Evolutionary conservation across 345 rosid genomes (phyloP).

Genomic region (Ricinus communis): DNA sequence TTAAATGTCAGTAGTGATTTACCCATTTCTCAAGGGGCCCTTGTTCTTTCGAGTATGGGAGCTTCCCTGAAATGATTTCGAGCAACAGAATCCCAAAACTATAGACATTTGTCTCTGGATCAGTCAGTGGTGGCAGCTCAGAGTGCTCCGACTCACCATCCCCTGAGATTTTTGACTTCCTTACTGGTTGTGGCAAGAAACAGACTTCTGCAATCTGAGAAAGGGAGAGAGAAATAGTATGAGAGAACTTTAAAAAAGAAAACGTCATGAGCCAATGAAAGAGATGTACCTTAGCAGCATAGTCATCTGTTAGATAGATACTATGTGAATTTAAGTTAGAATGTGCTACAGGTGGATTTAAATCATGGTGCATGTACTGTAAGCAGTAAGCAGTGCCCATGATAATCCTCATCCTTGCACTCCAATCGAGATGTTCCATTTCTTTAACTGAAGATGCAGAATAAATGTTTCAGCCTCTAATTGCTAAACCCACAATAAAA

Average conservation of each 20-base stretch:
- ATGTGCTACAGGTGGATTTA: slow-evolving; percentile 71
- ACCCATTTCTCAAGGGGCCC: slow-evolving; percentile 79
- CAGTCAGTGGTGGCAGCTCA: slow-evolving; percentile 43
- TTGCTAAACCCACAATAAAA: slow-evolving; percentile 1
- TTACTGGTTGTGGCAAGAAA: slow-evolving; percentile 32
- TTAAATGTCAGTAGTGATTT: slow-evolving; percentile 18
- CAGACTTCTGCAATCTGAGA: slow-evolving; percentile 58
- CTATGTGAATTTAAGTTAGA: slow-evolving; percentile 39
- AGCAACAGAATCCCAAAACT: slow-evolving; percentile 75
- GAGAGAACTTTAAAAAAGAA: not conserved
- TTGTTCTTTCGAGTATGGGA: slow-evolving; percentile 59
- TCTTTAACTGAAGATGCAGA: slow-evolving; percentile 55
- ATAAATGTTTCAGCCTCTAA: slow-evolving; percentile 19
- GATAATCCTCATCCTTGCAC: slow-evolving; percentile 69
- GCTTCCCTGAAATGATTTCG: slow-evolving; percentile 86
- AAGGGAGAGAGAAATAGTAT: not conserved
- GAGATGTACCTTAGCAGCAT: slow-evolving; percentile 76
- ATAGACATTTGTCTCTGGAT: slow-evolving; percentile 62
- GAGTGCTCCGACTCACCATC: slow-evolving; percentile 46
- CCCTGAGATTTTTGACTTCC: slow-evolving; percentile 30
- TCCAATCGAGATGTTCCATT: slow-evolving; percentile 95
- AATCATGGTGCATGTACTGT: slow-evolving; percentile 85
- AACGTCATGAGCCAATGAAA: not conserved
- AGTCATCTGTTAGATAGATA: slow-evolving; percentile 79
- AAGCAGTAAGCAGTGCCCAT: slow-evolving; percentile 95